Percentiles rank a stretch among this genome's conserved stretches.
phyloP scores from a whole-genome alignment of 2,329 filamentous ascomycete genomes.

The Trichoderma afroharzianum region DNA sequence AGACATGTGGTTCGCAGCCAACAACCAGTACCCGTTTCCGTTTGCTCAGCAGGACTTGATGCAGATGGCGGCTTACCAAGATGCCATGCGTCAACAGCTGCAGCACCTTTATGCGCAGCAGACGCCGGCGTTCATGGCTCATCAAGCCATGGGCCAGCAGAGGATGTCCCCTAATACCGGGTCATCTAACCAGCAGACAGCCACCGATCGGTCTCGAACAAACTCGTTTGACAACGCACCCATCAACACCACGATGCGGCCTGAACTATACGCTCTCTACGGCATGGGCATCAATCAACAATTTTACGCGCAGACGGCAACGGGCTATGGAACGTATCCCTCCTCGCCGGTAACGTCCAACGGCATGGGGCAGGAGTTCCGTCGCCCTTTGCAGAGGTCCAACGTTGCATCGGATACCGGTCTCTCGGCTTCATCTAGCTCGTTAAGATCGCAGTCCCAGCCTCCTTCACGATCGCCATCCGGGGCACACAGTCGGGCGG shows the following conservation, averaged over 20 bases:
- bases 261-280: constrained; percentile 54
- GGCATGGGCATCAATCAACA: constrained; percentile 39
- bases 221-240: constrained; percentile 62
- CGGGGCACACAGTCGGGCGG: constrained; percentile 26
- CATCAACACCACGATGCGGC: constrained; percentile 54
- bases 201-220: constrained; percentile 51
- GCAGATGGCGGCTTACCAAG: constrained; percentile 40
- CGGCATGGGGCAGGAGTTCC: constrained; percentile 47
- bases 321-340: constrained; percentile 51
- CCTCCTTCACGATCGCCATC: constrained; percentile 51
- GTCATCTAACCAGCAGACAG: constrained; percentile 29
- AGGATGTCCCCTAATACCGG: constrained; percentile 27
- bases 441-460: constrained; percentile 64
- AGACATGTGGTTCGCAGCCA: constrained; percentile 51
- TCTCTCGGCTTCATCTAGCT: constrained; percentile 46
- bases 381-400: constrained; percentile 55
- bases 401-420: constrained; percentile 47
- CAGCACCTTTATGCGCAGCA: constrained; percentile 35
- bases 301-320: constrained; percentile 45
- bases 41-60: constrained; percentile 39
- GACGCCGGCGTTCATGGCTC: constrained; percentile 33
- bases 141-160: constrained; percentile 36
- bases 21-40: constrained; percentile 39
- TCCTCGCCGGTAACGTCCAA: constrained; percentile 51
- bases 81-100: constrained; percentile 35